Evolutionary conservation across 768 basidiomycete genomes (phyloP), one percentile per base, ranked within the genome.

Genomic region (Boletus sp.): DNA sequence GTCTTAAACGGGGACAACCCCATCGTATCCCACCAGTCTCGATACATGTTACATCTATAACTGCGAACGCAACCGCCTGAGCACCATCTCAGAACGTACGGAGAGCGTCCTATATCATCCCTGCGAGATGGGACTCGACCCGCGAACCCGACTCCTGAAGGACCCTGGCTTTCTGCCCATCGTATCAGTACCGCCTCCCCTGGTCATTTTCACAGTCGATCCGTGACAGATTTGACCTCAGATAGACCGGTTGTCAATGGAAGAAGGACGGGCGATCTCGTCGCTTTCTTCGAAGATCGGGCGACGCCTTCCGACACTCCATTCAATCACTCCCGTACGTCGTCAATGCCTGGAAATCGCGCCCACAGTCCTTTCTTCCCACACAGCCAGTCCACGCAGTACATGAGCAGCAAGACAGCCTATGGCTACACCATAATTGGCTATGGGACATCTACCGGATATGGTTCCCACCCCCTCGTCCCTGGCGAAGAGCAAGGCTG

Each of bases 51-150:
- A 64, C 30, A 64, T 74, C 47, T 59, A 72, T 24, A 73, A 75
- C 42, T 73, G 78, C 15, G 76, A 76, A 44, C 80, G 83, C 11
- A 72, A 76, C 32, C 67, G 77, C 35, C 77, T 92, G n/a, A 92
- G 90, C 66, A 86, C 82, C 2, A 93, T 93, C 56, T 83, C 89
- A 4, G 91, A 92, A 67, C 81, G 79, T 46, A 90, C 88, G 1
- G 90, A 93, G 72, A 83, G 87, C 32, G 89, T 30, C 89, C 89
- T 0, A 64, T 70, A 6, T 82, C 81, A 75, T 76, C 1, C 71
- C 79, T 83, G 42, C 64, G 68, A 15, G 68, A 63, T 39, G 57
- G 44, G 46, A 55, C 58, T 36, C 69, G 65, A 54, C 73, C 32
- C 35, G 63, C 67, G 11, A 80, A 73, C 61, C 73, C 74, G 33